A percentile compares a stretch with the other conserved stretches of the same genome.
Evolutionary conservation across 768 basidiomycete species (phyloP).

Genomic region (Mrakia gelida): DNA sequence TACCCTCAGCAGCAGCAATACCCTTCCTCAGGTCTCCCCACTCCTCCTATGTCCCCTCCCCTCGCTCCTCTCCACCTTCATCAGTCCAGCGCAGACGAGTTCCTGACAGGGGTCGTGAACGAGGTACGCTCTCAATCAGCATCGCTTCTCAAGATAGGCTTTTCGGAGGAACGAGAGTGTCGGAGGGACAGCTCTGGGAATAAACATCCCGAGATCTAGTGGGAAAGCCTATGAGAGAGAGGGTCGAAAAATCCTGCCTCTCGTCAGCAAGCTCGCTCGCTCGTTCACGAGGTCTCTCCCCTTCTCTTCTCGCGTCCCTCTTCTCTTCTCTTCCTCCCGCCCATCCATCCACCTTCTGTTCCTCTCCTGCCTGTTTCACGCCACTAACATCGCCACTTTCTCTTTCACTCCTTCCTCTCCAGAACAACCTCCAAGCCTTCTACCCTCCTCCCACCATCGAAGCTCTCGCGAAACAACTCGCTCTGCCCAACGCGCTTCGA

Average conservation of each 20-base stretch:
- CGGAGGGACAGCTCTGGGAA: no score
- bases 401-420: background rate
- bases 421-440: background rate
- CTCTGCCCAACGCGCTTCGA: background rate
- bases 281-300: no score
- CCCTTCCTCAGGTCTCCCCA: background rate
- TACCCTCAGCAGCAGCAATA: background rate
- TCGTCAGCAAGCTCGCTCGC: no score
- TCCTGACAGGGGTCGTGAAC: background rate
- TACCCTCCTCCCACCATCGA: constrained; percentile 2
- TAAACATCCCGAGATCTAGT: no score
- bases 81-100: background rate
- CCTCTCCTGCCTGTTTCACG: no score
- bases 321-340: no score
- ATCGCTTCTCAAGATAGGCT: background rate
- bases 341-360: no score
- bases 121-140: background rate
- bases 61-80: background rate
- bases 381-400: no score
- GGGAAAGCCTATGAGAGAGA: no score
- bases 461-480: background rate
- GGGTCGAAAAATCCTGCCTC: no score
- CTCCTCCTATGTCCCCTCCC: background rate
- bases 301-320: no score
- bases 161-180: background rate